Evolutionary conservation across 1,284 basidiomycete species (phyloP).

Genomic region (Amylostereum chailletii): DNA sequence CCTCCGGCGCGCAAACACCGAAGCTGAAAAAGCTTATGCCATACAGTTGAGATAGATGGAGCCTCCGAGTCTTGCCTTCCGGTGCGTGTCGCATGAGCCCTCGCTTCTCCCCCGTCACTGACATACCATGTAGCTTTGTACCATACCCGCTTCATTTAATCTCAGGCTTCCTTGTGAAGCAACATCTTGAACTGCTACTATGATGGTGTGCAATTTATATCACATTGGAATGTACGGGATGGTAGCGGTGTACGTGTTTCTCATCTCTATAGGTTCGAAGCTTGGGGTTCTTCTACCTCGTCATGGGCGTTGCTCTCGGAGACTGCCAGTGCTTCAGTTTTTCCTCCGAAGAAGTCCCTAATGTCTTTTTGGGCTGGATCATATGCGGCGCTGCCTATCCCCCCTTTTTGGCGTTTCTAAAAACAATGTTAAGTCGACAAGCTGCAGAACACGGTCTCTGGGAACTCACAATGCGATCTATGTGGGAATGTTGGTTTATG

Average conservation of each 20-base stretch:
- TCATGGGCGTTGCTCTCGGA: slow-evolving; percentile 24
- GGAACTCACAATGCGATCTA: slow-evolving; percentile 43
- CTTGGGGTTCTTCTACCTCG: slow-evolving; percentile 12
- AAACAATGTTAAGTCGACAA: slow-evolving; percentile 1
- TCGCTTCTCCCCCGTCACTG: too few relatives aligned
- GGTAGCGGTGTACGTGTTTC: too few relatives aligned
- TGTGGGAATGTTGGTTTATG: slow-evolving; percentile 50
- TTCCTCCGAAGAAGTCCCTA: slow-evolving; percentile 68
- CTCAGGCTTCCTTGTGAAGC: too few relatives aligned
- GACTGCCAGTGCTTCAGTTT: slow-evolving; percentile 15
- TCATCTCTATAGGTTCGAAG: neutral
- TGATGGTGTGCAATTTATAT: too few relatives aligned
- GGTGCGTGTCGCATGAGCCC: too few relatives aligned
- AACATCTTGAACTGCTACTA: too few relatives aligned
- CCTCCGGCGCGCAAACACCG: slow-evolving; percentile 50
- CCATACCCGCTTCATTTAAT: too few relatives aligned
- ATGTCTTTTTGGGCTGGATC: slow-evolving; percentile 75
- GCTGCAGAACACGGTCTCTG: neutral
- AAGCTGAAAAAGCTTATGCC: slow-evolving; percentile 62
- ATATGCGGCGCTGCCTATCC: slow-evolving; percentile 63
- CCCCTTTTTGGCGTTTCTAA: slow-evolving; percentile 69
- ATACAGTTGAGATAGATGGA: slow-evolving; percentile 27
- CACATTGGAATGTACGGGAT: too few relatives aligned
- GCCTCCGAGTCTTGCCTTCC: too few relatives aligned
- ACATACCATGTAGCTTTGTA: too few relatives aligned